Evolutionary conservation across 371 early-diverging fungal genomes (phyloP), one percentile per base, ranked within the genome.

Genomic region (Mortierella polycephala): DNA sequence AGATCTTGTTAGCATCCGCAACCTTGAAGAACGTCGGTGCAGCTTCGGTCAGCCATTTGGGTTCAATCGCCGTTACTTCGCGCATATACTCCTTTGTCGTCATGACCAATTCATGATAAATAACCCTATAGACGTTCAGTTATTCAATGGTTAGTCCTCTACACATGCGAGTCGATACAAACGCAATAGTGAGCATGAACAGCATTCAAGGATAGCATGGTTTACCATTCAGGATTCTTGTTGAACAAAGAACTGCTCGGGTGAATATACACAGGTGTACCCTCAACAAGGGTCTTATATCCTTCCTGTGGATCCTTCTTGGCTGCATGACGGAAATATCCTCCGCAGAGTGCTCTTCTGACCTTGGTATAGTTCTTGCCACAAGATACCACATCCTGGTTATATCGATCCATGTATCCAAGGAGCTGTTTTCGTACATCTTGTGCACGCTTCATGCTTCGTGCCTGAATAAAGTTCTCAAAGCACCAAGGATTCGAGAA

Each of bases 21-120:
- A 91, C 88, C 76, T 92, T 91, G 89, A 97, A 98, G 87, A 97
- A 98, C 9, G 94, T 96, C 39, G 99, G 99, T 5, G 98, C 98
- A 7, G 94, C 95, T 82, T 99, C 99, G 12, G 95, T 92, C 49
- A 99, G 85, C 99, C 99, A 99, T 71, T 96, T 95, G 6, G 96
- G 96, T 73, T 98, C 98, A 62, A 99, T 94, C 2, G 96, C 94
- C 13, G 96, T 93, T 5, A 96, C 96, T 84, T 96, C 96, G 58
- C 96, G 92, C 97, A 99, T 98, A 76, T 98, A 99, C 85, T 99
- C 99, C 83, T 95, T 96, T 8, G 95, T 95, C 47, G 98, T 98
- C 86, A 98, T 87, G 37, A 98, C 96, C 67, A 99, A 87, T 86
- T 97, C 97, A 80, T 98, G 96, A 85, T 99, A 99, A 67, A 99